Percentiles rank a stretch among this genome's conserved stretches.
Evolutionary conservation across 257 asterid genomes (phyloP).

Genomic region (Solanum megistacrolobum): DNA sequence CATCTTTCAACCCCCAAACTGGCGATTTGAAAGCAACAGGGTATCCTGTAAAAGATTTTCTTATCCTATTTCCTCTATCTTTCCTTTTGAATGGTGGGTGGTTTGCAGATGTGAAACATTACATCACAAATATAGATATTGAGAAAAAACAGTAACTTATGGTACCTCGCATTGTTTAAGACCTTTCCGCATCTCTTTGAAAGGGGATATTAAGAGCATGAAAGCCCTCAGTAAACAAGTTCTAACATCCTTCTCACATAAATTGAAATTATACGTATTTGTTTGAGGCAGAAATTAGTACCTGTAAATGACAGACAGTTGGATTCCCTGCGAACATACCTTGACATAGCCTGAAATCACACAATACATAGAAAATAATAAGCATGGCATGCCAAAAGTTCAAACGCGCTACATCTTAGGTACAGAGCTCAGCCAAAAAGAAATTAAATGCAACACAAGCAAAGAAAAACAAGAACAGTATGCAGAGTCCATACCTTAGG

Average conservation of each 20-base stretch:
- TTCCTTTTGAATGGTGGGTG: not conserved
- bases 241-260: not conserved
- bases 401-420: not conserved
- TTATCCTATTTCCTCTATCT: not conserved
- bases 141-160: not conserved
- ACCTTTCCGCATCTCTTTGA: not conserved
- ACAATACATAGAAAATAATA: not conserved
- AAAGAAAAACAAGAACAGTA: not conserved
- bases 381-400: not conserved
- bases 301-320: conserved; percentile 74
- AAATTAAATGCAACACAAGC: not conserved
- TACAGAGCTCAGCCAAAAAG: not conserved
- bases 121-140: not conserved
- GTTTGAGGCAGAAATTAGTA: conserved; percentile 11
- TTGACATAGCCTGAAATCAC: conserved; percentile 56
- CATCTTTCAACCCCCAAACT: not conserved
- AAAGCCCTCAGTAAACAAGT: not conserved
- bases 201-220: not conserved
- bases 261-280: not conserved
- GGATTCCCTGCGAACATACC: conserved; percentile 74
- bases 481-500: not conserved
- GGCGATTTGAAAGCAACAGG: not conserved
- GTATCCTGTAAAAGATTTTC: not conserved
- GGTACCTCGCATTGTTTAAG: not conserved
- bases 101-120: not conserved